A percentile compares a stretch with the other conserved stretches of the same genome.
Conservation (phyloP, 192 early-diverging fungal species). For the Rhizophagus clarus region DNA sequence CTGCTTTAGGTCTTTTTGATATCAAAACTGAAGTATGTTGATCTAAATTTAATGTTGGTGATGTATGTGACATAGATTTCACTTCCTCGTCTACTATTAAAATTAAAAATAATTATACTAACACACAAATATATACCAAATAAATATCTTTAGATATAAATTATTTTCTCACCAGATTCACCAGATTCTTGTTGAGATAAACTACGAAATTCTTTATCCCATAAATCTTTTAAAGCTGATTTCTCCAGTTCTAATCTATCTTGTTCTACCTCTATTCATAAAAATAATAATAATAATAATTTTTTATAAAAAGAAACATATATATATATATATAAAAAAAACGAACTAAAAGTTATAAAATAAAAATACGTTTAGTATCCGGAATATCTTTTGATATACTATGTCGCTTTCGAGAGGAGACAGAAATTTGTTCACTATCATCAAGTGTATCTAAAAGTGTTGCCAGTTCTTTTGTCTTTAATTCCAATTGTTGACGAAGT, state of each 20-base stretch:
- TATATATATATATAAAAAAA: background rate
- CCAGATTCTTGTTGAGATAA: background rate
- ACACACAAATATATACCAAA: no score
- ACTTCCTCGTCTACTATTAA: background rate
- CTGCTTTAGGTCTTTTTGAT: background rate
- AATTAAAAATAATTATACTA: background rate
- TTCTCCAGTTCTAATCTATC: background rate
- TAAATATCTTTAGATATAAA: background rate
- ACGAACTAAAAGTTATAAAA: background rate
- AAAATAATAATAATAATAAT: slow-evolving; percentile 7
- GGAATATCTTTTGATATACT: background rate
- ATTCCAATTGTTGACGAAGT: slow-evolving; percentile 55
- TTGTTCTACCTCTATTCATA: slow-evolving; percentile 20
- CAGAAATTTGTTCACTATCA: slow-evolving; percentile 35
- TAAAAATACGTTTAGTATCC: background rate
- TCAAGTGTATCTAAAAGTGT: slow-evolving; percentile 48
- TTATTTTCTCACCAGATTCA: background rate
- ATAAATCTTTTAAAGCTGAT: slow-evolving; percentile 14
- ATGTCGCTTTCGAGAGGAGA: slow-evolving; percentile 27
- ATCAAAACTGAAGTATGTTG: background rate
- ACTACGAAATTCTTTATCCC: slow-evolving; percentile 1
- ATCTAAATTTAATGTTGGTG: background rate
- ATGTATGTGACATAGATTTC: background rate
- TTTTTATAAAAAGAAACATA: slow-evolving; percentile 16
- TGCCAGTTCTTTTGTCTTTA: slow-evolving; percentile 52